phyloP scores from a whole-genome alignment of 257 asterid genomes.

The Verbascum thapsus region DNA sequence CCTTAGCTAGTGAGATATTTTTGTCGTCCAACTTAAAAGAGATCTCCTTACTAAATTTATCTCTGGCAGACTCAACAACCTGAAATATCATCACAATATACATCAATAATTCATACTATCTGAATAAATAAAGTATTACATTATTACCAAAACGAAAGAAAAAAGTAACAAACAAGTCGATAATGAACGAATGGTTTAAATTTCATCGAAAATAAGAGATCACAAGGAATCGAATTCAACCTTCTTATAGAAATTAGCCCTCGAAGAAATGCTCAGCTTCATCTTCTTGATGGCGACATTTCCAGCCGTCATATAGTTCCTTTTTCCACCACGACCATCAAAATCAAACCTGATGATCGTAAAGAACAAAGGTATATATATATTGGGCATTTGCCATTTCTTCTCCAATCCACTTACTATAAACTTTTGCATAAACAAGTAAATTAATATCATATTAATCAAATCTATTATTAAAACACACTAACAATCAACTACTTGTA shows the following conservation, averaged over 20 bases:
- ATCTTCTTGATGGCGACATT: slow-evolving; percentile 56
- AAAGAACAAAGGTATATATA: slow-evolving; percentile 60
- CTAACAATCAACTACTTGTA: no score
- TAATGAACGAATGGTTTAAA: no score
- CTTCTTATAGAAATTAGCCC: slow-evolving; percentile 69
- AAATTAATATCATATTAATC: slow-evolving; percentile 24
- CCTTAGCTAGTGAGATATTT: slow-evolving; percentile 93
- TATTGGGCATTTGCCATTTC: slow-evolving; percentile 60
- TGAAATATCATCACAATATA: slow-evolving; percentile 34
- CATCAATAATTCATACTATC: slow-evolving; percentile 28
- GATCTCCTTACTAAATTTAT: slow-evolving; percentile 72
- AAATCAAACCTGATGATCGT: slow-evolving; percentile 72
- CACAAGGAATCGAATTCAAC: slow-evolving; percentile 44
- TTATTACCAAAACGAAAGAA: no score
- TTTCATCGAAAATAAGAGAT: no score
- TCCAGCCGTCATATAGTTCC: slow-evolving; percentile 39
- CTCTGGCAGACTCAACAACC: slow-evolving; percentile 76
- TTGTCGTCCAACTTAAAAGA: slow-evolving; percentile 82
- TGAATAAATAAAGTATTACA: no score
- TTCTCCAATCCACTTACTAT: slow-evolving; percentile 48
- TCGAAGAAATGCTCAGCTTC: slow-evolving; percentile 56
- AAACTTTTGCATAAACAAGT: slow-evolving; percentile 33
- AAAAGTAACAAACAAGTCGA: no score
- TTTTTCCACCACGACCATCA: slow-evolving; percentile 61
- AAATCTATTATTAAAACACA: slow-evolving; percentile 8